phyloP scores from a whole-genome alignment of 805 yeast genomes.

The Yamadazyma takamatsuzukensis region DNA sequence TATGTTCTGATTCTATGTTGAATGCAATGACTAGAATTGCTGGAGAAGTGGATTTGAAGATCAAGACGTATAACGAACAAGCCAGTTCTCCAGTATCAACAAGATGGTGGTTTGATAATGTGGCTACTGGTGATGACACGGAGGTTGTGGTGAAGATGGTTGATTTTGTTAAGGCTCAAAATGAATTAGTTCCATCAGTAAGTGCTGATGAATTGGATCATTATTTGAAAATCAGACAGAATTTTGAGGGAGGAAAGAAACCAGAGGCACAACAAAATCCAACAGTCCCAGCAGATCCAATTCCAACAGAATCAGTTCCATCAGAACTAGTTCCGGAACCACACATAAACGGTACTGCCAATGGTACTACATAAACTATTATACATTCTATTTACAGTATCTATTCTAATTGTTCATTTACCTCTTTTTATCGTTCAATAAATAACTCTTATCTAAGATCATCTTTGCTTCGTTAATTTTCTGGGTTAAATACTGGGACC shows the following conservation, averaged over 20 bases:
- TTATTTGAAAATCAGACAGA: conserved; percentile 71
- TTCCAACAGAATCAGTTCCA: no score
- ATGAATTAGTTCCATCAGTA: conserved; percentile 76
- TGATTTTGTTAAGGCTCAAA: conserved; percentile 77
- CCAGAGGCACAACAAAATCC: no score
- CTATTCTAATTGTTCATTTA: no score
- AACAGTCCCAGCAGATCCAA: no score
- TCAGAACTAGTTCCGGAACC: no score
- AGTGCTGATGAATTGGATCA: conserved; percentile 83
- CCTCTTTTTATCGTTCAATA: conserved; percentile 17
- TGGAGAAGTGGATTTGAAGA: conserved; percentile 62
- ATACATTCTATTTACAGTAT: no score
- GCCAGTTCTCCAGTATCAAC: conserved; percentile 49
- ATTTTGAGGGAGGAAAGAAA: conserved; percentile 70
- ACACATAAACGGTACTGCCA: no score
- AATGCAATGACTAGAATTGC: conserved; percentile 95
- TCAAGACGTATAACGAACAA: conserved; percentile 46
- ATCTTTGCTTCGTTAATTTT: conserved; percentile 43
- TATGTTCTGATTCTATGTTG: conserved; percentile 93
- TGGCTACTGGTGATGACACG: conserved; percentile 64
- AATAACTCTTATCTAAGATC: conserved; percentile 36
- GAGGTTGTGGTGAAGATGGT: conserved; percentile 62
- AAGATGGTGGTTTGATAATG: conserved; percentile 88
- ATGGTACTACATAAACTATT: no score
- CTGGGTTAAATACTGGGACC: conserved; percentile 38